A percentile compares a stretch with the other conserved stretches of the same genome.
phyloP scores from a whole-genome alignment of 2,329 filamentous ascomycete genomes.

The Pseudogymnoascus sp. region DNA sequence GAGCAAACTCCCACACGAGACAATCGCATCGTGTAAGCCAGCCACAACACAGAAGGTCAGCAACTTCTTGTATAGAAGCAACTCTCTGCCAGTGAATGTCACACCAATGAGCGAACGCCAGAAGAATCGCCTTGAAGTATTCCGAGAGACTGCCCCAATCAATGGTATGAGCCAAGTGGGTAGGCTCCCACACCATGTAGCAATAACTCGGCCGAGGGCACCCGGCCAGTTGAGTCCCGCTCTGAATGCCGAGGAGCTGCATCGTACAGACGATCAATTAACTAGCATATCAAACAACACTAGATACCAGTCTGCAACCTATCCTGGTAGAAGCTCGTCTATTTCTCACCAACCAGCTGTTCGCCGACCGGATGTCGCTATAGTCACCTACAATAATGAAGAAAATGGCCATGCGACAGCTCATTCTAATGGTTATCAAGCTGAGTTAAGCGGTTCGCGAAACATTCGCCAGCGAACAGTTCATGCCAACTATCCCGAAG shows the following conservation, averaged over 20 bases:
- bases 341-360: not conserved
- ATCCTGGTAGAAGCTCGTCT: not conserved
- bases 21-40: not conserved
- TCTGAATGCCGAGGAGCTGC: not conserved
- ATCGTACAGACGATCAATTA: not conserved
- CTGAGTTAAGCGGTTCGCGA: not conserved
- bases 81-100: not conserved
- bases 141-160: not conserved
- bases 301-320: not conserved
- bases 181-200: not conserved
- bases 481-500: not conserved
- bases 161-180: not conserved
- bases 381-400: not conserved
- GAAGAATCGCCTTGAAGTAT: not conserved
- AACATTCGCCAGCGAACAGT: not conserved
- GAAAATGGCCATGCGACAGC: not conserved
- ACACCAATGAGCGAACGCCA: slow-evolving; percentile 10
- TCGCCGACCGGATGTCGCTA: not conserved
- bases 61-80: slow-evolving; percentile 5
- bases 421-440: not conserved
- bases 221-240: not conserved
- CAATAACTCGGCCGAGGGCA: not conserved
- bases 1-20: not conserved
- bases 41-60: not conserved
- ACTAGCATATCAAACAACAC: not conserved